Evolutionary conservation across 2,329 filamentous ascomycete species (phyloP).

Genomic region (Bisporella sp.): DNA sequence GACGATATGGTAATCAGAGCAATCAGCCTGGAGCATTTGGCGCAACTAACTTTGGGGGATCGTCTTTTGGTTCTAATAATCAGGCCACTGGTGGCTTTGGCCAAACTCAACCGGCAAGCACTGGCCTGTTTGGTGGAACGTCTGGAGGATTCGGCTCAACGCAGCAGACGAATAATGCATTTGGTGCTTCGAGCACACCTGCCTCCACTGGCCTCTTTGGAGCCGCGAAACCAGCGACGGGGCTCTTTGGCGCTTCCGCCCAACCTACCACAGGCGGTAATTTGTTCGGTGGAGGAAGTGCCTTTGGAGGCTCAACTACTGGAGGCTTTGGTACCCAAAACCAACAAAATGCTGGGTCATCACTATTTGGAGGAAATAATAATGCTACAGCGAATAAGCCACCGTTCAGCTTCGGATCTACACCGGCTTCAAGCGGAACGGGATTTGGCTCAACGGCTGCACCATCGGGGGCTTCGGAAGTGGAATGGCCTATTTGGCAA

Average conservation of each 20-base stretch:
- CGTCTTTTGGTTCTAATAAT: constrained; percentile 24
- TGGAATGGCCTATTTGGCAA: constrained; percentile 32
- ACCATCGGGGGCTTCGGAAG: constrained; percentile 19
- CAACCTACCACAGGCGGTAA: constrained; percentile 13
- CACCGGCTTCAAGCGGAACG: constrained; percentile 12
- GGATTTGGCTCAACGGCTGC: constrained; percentile 21
- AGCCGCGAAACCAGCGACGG: constrained; percentile 21
- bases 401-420: constrained; percentile 22
- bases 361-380: constrained; percentile 17
- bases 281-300: constrained; percentile 16
- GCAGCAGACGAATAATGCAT: constrained; percentile 36
- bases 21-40: constrained; percentile 78
- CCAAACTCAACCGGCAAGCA: constrained; percentile 20
- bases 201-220: constrained; percentile 34
- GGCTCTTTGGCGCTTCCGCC: constrained; percentile 35
- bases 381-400: constrained; percentile 33
- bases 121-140: constrained; percentile 33
- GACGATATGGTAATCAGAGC: constrained; percentile 74
- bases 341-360: constrained; percentile 21
- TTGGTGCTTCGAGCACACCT: constrained; percentile 34
- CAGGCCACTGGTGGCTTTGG: constrained; percentile 20
- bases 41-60: constrained; percentile 30
- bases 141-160: constrained; percentile 38
- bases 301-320: constrained; percentile 21
- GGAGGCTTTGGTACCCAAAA: constrained; percentile 32